Evolutionary conservation across 2,329 filamentous ascomycete genomes (phyloP).

Genomic region (Cladophialophora yegresii): DNA sequence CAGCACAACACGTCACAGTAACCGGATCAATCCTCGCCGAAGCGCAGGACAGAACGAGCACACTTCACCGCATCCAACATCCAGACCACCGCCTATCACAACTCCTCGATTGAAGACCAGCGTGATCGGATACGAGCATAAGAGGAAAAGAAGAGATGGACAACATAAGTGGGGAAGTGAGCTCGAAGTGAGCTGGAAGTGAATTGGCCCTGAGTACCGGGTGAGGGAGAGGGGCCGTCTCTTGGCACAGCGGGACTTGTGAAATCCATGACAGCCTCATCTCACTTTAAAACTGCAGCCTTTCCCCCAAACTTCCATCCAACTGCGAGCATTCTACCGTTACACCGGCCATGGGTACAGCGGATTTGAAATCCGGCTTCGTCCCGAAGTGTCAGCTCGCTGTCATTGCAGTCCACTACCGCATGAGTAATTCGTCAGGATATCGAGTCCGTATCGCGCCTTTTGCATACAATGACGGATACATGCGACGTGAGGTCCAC

Average conservation of each 20-base stretch:
- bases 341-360: neutral
- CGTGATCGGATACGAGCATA: no score
- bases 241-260: neutral
- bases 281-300: neutral
- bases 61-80: neutral
- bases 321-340: neutral
- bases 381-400: neutral
- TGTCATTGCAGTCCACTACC: neutral
- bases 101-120: neutral
- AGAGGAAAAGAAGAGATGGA: no score
- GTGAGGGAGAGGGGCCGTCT: no score
- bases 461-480: neutral
- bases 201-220: no score
- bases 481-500: neutral
- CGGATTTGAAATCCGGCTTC: neutral
- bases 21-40: neutral
- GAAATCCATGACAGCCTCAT: conserved; percentile 3
- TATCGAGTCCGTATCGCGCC: neutral
- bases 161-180: no score
- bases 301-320: neutral
- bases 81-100: neutral
- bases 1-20: neutral
- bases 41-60: neutral
- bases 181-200: no score
- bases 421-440: neutral